phyloP scores from a whole-genome alignment of 768 basidiomycete genomes.

The Tremella fuciformis region DNA sequence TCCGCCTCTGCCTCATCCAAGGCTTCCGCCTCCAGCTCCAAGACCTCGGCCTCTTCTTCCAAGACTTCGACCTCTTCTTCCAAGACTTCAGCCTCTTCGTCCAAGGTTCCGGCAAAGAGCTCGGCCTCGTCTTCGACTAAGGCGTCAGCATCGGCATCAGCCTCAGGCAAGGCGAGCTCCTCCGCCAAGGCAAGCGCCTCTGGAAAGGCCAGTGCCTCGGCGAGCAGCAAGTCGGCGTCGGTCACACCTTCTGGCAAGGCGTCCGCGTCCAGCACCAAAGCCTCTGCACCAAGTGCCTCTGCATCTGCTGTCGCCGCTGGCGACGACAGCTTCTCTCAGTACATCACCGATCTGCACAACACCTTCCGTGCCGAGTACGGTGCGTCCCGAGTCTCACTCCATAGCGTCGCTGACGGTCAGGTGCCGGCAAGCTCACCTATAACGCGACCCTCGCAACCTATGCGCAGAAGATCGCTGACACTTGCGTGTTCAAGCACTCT shows the following conservation, averaged over 20 bases:
- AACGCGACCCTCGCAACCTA: conserved; percentile 60
- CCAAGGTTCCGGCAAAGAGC: background rate
- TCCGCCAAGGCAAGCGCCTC: background rate
- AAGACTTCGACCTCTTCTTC: conserved; percentile 1
- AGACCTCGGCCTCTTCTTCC: background rate
- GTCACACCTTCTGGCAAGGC: background rate
- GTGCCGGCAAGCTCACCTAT: conserved; percentile 66
- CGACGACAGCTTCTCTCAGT: background rate
- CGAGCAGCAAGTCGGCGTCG: background rate
- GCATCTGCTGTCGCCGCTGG: background rate
- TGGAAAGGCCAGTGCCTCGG: background rate
- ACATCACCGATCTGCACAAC: conserved; percentile 9
- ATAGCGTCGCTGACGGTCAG: conserved; percentile 34
- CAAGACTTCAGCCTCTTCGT: background rate
- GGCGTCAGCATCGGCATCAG: background rate
- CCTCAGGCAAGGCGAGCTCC: background rate
- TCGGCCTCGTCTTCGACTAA: background rate
- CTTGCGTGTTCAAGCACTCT: conserved; percentile 65
- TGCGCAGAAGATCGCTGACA: conserved; percentile 68
- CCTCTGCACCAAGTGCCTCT: background rate
- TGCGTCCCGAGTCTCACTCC: background rate
- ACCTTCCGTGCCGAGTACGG: conserved; percentile 7
- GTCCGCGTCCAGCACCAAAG: background rate
- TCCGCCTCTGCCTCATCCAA: background rate
- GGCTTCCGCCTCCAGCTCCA: background rate